phyloP scores from a whole-genome alignment of 2,329 filamentous ascomycete genomes.

The Ophiostoma triangulosporum region DNA sequence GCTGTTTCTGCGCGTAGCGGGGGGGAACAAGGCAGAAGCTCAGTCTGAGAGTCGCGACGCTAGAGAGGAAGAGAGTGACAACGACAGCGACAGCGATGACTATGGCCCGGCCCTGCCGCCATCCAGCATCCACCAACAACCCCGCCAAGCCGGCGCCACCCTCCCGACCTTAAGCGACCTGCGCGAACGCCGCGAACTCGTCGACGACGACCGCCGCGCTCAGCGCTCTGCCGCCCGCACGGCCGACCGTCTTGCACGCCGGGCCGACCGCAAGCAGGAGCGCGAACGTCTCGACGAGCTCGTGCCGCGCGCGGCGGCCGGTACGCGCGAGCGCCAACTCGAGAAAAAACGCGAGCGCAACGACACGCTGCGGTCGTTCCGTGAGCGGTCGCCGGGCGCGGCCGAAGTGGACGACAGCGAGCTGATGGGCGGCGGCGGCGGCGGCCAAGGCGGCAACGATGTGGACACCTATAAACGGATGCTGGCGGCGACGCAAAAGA shows the following conservation, averaged over 20 bases:
- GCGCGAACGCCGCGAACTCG: constrained; percentile 39
- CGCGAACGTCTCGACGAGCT: constrained; percentile 69
- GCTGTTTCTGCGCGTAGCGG: constrained; percentile 33
- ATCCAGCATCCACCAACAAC: constrained; percentile 14
- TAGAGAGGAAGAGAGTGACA: background rate
- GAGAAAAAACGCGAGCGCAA: constrained; percentile 71
- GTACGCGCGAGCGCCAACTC: constrained; percentile 67
- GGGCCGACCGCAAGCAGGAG: constrained; percentile 50
- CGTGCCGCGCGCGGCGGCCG: constrained; percentile 70
- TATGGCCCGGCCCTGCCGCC: constrained; percentile 4
- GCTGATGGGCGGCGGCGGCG: constrained; percentile 61
- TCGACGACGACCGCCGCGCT: constrained; percentile 26
- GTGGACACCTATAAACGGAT: constrained; percentile 39
- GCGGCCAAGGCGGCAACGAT: constrained; percentile 33
- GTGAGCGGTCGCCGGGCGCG: constrained; percentile 49
- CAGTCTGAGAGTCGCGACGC: background rate
- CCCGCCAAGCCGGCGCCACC: constrained; percentile 39
- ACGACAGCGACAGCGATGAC: background rate
- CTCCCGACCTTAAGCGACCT: constrained; percentile 67
- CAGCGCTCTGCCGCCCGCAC: constrained; percentile 29
- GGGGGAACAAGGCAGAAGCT: constrained; percentile 25
- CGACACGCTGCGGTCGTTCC: constrained; percentile 60
- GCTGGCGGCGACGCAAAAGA: constrained; percentile 51
- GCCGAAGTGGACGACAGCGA: constrained; percentile 58
- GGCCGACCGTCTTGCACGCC: constrained; percentile 44